Evolutionary conservation across 495 filamentous ascomycete species (phyloP).

Genomic region (Penicillium alfredii): DNA sequence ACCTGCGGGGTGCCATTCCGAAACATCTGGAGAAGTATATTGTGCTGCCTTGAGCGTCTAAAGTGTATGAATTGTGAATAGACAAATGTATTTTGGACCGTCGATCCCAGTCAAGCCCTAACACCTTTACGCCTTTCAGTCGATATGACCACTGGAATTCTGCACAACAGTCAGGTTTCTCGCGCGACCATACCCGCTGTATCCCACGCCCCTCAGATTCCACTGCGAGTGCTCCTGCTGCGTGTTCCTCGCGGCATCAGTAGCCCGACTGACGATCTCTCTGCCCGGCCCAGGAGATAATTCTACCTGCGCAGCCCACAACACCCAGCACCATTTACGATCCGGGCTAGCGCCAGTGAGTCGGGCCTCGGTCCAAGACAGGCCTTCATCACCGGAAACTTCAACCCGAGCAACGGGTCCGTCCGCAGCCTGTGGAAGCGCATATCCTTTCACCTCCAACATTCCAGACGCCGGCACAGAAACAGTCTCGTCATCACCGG

Average conservation of each 20-base stretch:
- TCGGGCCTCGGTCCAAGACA: conserved; percentile 41
- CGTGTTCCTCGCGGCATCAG: conserved; percentile 45
- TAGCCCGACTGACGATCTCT: conserved; percentile 46
- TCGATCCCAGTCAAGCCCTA: too few relatives aligned
- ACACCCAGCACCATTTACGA: conserved; percentile 46
- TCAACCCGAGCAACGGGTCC: conserved; percentile 51
- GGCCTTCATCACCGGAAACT: conserved; percentile 44
- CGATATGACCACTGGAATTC: too few relatives aligned
- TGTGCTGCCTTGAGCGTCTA: conserved; percentile 60
- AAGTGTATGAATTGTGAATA: conserved; percentile 13
- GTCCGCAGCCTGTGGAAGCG: conserved; percentile 46
- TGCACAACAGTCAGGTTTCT: conserved; percentile 33
- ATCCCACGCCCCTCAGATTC: conserved; percentile 56
- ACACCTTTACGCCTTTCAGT: too few relatives aligned
- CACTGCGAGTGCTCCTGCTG: conserved; percentile 45
- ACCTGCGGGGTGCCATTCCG: conserved; percentile 74
- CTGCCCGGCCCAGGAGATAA: conserved; percentile 26
- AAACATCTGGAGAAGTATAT: conserved; percentile 86
- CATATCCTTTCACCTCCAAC: conserved; percentile 50
- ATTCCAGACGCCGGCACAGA: conserved; percentile 25
- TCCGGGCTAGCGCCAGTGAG: background rate
- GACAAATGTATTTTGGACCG: conserved; percentile 10
- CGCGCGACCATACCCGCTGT: conserved; percentile 55
- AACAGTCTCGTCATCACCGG: conserved; percentile 35
- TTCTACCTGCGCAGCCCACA: conserved; percentile 39